Base-by-base conservation (phyloP, 768 basidiomycete genomes). In the Leccinum incarnatum region DNA sequence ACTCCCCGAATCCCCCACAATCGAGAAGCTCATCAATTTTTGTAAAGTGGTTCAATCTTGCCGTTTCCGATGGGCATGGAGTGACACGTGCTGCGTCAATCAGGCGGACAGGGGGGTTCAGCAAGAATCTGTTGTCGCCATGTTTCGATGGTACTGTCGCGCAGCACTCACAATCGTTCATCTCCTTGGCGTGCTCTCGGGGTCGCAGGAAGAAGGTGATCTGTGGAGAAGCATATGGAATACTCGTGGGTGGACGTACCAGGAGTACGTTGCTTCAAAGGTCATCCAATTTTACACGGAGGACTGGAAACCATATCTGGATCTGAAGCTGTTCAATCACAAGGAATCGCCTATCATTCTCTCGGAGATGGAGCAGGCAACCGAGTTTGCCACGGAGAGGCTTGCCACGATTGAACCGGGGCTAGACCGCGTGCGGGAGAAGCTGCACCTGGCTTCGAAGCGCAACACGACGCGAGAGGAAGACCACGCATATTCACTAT, bases 311-410 rank as follows among this genome's bases (percentile, higher is more conserved):
- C 32, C 12, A 34, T 34, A 34, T 21, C 21, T 21, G 21, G 21
- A 21, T 21, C 21, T 21, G 21, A 21, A 21, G 21, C 21, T 21
- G 21, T 21, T 21, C 21, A 11, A 34, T 34, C 32, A 34, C 32
- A 34, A 34, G 32, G 12, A 14, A 34, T 40, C 37, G 0, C 17
- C 37, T 0, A n/a, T 40, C 0, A 9, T 40, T 4, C 37, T 40
- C 17, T 40, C 37, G 17, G 37, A 40, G 37, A 40, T 34, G 1
- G 32, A 34, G 32, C 32, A 12, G 5, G 32, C 32, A 34, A 34
- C 32, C 0, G 0, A 0, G 4, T 14, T 34, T 0, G 32, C 32
- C 12, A 34, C 32, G 12, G 32, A 34, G 32, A 34, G 0, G 0
- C 32, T 34, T 34, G 32, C 32, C 32, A 32, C 21, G 8, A 7